phyloP scores from a whole-genome alignment of 257 asterid species.

The Plectranthus barbatus region DNA sequence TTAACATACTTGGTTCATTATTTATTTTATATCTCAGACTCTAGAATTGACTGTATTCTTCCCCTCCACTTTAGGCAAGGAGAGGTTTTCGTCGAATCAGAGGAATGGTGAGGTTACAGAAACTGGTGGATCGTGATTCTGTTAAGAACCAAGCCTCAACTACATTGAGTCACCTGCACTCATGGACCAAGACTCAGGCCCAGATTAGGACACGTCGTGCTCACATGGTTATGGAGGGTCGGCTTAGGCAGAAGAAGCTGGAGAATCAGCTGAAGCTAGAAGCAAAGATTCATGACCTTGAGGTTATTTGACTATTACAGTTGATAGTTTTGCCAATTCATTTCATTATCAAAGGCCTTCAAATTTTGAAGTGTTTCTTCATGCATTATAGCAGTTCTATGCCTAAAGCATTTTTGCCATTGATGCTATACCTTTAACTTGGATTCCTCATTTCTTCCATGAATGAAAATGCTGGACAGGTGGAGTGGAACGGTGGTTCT shows the following conservation, averaged over 20 bases:
- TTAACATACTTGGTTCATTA: neutral
- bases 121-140: slow-evolving; percentile 40
- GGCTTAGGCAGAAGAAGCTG: slow-evolving; percentile 63
- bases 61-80: slow-evolving; percentile 55
- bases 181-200: slow-evolving; percentile 71
- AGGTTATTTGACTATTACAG: slow-evolving; percentile 33
- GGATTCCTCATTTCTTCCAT: too few species aligned
- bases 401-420: neutral
- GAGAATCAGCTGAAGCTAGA: slow-evolving; percentile 82
- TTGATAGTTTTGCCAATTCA: neutral
- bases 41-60: neutral
- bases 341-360: neutral
- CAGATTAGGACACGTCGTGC: slow-evolving; percentile 64
- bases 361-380: neutral
- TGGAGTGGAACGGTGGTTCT: slow-evolving; percentile 82
- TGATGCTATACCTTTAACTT: neutral
- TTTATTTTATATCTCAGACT: neutral
- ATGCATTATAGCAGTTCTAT: too few species aligned
- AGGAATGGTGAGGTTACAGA: slow-evolving; percentile 54
- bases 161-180: slow-evolving; percentile 52
- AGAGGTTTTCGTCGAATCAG: slow-evolving; percentile 40
- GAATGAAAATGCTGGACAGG: slow-evolving; percentile 36
- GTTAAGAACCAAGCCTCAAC: slow-evolving; percentile 68
- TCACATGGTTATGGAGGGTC: slow-evolving; percentile 71
- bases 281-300: slow-evolving; percentile 77